Evolutionary conservation across 2,329 filamentous ascomycete species (phyloP).

Genomic region (Stagonosporopsis chrysanthemi): DNA sequence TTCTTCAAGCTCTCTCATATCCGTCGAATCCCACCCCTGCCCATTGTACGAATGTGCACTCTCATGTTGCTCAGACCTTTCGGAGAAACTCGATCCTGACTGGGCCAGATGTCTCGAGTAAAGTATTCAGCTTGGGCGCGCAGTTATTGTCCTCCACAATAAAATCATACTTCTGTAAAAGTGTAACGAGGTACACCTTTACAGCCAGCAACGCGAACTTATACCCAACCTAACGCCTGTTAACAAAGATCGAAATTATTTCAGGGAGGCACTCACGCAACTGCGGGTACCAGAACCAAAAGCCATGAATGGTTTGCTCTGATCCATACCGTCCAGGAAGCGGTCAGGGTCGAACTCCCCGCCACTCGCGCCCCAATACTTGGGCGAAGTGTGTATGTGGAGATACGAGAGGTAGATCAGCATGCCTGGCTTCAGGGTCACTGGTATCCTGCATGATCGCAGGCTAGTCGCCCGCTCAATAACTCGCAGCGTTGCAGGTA

Average conservation of each 20-base stretch:
- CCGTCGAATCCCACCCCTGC: no score
- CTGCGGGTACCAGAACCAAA: constrained; percentile 3
- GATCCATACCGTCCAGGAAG: neutral
- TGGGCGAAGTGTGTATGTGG: constrained; percentile 7
- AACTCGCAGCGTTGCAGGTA: constrained; percentile 12
- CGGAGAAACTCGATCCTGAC: neutral
- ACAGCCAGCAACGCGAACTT: constrained; percentile 7
- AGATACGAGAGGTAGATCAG: constrained; percentile 10
- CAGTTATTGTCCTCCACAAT: constrained; percentile 1
- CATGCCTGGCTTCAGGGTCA: constrained; percentile 10
- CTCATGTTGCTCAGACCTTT: neutral
- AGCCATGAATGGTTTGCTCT: constrained; percentile 3
- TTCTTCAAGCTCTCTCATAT: neutral
- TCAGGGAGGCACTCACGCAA: neutral
- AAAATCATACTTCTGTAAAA: constrained; percentile 5
- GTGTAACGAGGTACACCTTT: constrained; percentile 7
- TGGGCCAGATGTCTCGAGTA: constrained; percentile 9
- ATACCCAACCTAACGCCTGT: constrained; percentile 4
- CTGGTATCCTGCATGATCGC: constrained; percentile 1
- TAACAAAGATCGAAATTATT: neutral
- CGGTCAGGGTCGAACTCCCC: neutral
- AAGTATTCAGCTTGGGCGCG: constrained; percentile 1
- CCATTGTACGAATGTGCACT: neutral
- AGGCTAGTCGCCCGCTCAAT: constrained; percentile 5
- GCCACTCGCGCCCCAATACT: constrained; percentile 3